Percentiles rank a stretch among this genome's conserved stretches.
These are phyloP conservation scores for Saccharum hybrid DNA, from an alignment of 202 grass and related monocot genomes.

Conservation along the genomic window DNA sequence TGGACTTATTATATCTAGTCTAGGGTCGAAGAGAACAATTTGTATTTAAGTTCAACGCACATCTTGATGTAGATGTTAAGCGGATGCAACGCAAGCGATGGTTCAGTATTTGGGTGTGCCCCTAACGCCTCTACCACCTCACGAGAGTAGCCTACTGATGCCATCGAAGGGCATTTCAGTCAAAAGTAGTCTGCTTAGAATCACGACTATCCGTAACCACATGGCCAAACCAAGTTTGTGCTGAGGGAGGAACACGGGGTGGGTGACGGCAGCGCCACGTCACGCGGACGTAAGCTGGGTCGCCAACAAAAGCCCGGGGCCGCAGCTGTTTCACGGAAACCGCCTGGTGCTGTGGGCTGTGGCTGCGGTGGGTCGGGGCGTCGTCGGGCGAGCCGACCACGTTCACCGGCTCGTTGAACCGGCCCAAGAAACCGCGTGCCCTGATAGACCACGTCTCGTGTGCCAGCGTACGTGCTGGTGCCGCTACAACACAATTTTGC, in stretches of 20 bases:
- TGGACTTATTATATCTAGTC: too few relatives aligned
- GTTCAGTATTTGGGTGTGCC: neutral
- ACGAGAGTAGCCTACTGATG: neutral
- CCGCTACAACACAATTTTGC: neutral
- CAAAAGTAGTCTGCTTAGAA: neutral
- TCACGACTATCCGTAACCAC: neutral
- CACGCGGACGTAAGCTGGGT: slow-evolving; percentile 4
- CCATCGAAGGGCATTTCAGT: neutral
- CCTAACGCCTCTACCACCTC: neutral
- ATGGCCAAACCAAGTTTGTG: neutral
- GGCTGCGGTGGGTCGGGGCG: neutral
- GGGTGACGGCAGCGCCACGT: neutral
- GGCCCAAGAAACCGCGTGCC: slow-evolving; percentile 2
- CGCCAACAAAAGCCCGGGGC: neutral
- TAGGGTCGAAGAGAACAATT: too few relatives aligned
- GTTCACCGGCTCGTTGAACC: neutral
- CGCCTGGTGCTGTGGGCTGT: neutral
- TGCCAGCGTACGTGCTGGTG: too few relatives aligned
- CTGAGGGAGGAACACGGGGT: neutral
- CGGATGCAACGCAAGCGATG: neutral
- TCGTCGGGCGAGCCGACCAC: neutral
- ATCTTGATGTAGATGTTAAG: neutral
- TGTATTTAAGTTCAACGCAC: too few relatives aligned
- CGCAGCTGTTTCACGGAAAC: slow-evolving; percentile 34
- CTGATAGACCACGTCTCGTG: neutral